A percentile compares a stretch with the other conserved stretches of the same genome.
Evolutionary conservation across 225 moss, liverwort and hornwort genomes (phyloP).

Genomic region (Asterella californica): DNA sequence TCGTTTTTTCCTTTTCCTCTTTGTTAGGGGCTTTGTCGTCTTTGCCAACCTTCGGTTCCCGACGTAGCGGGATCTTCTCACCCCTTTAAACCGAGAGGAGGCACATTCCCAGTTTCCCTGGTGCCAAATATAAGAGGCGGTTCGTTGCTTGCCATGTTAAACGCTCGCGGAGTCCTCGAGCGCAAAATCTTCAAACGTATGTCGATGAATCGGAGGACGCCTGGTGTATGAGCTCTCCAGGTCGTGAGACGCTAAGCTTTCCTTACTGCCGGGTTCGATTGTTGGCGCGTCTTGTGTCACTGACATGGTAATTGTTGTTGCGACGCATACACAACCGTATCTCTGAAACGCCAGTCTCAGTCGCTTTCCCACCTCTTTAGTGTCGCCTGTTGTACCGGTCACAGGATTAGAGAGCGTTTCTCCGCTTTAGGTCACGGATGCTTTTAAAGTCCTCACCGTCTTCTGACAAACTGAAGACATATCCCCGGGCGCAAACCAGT

Average conservation of each 20-base stretch:
- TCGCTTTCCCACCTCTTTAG: neutral
- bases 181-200: neutral
- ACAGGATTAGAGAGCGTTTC: neutral
- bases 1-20: neutral
- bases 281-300: neutral
- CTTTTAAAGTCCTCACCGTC: neutral
- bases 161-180: neutral
- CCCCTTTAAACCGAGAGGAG: neutral
- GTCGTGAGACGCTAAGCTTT: conserved; percentile 1
- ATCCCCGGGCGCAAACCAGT: neutral
- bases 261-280: neutral
- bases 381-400: neutral
- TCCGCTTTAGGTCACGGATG: conserved; percentile 5
- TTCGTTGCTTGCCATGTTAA: neutral
- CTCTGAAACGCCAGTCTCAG: neutral
- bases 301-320: neutral
- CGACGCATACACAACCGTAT: too few relatives aligned
- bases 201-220: neutral
- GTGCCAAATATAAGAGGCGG: neutral
- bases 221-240: neutral
- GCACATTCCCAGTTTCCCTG: neutral
- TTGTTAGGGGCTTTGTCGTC: neutral
- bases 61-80: neutral
- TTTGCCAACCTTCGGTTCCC: neutral
- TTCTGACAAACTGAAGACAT: neutral